Base-by-base conservation (phyloP, 257 asterid species). In the Thymus mandschuricus region DNA sequence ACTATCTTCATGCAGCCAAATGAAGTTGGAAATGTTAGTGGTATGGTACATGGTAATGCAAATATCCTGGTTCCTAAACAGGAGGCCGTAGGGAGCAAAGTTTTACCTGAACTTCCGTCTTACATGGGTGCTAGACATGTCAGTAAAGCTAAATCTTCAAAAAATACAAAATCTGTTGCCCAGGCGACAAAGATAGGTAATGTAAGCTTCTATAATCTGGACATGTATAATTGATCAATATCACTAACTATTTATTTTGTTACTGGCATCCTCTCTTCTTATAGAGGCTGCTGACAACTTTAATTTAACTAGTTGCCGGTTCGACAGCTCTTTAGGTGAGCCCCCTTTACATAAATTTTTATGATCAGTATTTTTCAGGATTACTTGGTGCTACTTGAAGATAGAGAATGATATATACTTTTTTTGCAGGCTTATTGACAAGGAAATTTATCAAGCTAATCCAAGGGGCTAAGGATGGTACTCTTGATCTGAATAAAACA, bases 311-410 rank as follows among this genome's bases (percentile, higher is more conserved):
- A 69, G 73, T 57, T 79, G 79, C 66, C 84, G 96, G 48, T 88
- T 82, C 76, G 96, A 89, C 81, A 92, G 88, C 79, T 92, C 98
- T 55, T 80, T 92, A 84, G 96, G 98, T 89, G 68, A 77, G 92
- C 50, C 73, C 52, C 66, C 11, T 68, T 28, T 29, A 7, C 21
- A 60, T 51, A 30, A 38, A 27, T 60, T 57, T 58, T 13, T 60
- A 31, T 56, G 40, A 5, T 3, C 40, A 35, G 40, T 35, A 56
- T 66, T 58, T 56, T 70, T 46, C 8, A 33, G 4, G 43, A 50
- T 68, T 40, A 54, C 49, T 67, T 51, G 3, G 29, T 55, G 44
- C 48, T 59, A 64, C 69, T 21, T 64, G 29, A 33, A 28, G 34
- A 50, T 60, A 60, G 40, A 27, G 44, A 56, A 64, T 67, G 55